Conservation (phyloP, 768 basidiomycete species). For the Sarcodon aspratus region DNA sequence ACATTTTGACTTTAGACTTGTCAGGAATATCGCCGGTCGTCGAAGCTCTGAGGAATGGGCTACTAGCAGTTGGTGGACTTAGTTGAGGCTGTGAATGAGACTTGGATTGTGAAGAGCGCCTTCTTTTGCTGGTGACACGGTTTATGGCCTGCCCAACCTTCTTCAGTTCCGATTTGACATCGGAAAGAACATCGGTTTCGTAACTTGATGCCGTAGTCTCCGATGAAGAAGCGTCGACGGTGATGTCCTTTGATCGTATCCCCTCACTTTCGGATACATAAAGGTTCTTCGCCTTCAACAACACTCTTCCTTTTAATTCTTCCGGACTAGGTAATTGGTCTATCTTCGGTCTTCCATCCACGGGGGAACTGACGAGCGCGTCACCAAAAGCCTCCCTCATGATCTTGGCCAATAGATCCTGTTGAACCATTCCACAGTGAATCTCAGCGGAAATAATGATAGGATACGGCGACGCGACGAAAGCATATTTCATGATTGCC, state of each 20-base stretch:
- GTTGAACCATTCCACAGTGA: conserved; percentile 71
- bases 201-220: conserved; percentile 24
- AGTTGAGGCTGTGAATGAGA: not conserved
- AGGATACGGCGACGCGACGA: conserved; percentile 83
- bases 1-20: conserved; percentile 54
- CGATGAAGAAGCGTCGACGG: conserved; percentile 29
- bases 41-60: no score
- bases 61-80: not conserved
- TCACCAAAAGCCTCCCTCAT: conserved; percentile 55
- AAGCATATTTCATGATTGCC: conserved; percentile 84
- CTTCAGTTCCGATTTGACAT: conserved; percentile 27
- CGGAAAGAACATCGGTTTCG: conserved; percentile 13
- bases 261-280: conserved; percentile 33
- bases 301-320: conserved; percentile 61
- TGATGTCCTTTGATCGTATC: conserved; percentile 19
- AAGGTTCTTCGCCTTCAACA: conserved; percentile 87
- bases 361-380: conserved; percentile 33
- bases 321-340: conserved; percentile 73
- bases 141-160: conserved; percentile 27
- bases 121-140: conserved; percentile 19
- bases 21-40: conserved; percentile 3
- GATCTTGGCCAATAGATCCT: conserved; percentile 68
- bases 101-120: not conserved
- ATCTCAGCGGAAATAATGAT: conserved; percentile 90
- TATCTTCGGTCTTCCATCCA: conserved; percentile 37